These are phyloP conservation scores for Dictyostelium intermedium DNA, from an alignment of 78 protist species.

Conservation along the genomic window DNA sequence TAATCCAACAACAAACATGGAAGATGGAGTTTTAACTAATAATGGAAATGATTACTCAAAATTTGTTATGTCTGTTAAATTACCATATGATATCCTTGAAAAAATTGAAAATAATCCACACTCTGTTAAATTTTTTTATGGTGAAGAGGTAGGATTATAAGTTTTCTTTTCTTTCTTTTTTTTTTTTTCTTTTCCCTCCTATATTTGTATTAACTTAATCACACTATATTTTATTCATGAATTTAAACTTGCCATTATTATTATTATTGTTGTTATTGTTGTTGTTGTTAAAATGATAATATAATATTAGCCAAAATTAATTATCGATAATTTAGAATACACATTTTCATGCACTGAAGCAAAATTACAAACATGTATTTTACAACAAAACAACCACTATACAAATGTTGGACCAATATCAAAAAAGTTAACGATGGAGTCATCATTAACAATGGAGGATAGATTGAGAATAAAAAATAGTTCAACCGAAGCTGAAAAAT, in stretches of 20 bases:
- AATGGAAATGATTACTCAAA: background rate
- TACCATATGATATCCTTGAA: background rate
- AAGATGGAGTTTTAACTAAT: constrained; percentile 4
- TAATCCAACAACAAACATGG: background rate
- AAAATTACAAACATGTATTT: constrained; percentile 1
- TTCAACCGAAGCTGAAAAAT: background rate
- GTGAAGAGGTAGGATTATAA: background rate
- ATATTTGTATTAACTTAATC: background rate
- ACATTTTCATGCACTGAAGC: background rate
- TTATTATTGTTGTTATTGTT: no score
- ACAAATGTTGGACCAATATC: background rate
- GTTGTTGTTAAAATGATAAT: no score
- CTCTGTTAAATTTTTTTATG: background rate
- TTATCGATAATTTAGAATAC: constrained; percentile 10
- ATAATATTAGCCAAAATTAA: constrained; percentile 19
- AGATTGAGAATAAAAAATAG: background rate
- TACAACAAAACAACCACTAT: constrained; percentile 15
- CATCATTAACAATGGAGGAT: constrained; percentile 20
- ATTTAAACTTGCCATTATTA: no score
- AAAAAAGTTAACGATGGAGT: constrained; percentile 20
- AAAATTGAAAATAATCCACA: constrained; percentile 8
- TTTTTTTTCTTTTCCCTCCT: background rate
- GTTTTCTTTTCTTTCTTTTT: background rate
- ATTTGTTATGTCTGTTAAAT: constrained; percentile 25
- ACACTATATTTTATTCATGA: background rate